These are phyloP conservation scores for Osmanthus fragrans DNA, from an alignment of 257 asterid species.

Conservation along the genomic window DNA sequence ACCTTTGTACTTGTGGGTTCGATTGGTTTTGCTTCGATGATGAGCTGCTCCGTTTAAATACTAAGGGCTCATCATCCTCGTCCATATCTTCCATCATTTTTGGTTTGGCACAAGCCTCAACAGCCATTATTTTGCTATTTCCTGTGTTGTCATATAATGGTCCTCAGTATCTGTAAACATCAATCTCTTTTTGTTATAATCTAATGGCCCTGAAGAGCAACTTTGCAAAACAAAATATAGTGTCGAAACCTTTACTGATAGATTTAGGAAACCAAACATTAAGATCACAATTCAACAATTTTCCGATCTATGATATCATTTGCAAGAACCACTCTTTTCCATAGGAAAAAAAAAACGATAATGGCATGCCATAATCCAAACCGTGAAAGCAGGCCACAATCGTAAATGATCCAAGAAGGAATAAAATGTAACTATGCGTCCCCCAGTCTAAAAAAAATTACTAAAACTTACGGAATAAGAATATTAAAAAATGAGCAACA, in stretches of 20 bases:
- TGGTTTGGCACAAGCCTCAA: slow-evolving; percentile 56
- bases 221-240: neutral
- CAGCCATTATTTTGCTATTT: slow-evolving; percentile 54
- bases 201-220: neutral
- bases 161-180: neutral
- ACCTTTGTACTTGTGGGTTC: slow-evolving; percentile 41
- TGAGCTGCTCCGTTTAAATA: slow-evolving; percentile 69
- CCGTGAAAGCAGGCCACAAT: neutral
- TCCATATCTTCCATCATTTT: slow-evolving; percentile 60
- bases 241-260: neutral
- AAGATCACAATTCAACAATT: neutral
- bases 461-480: neutral
- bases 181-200: neutral
- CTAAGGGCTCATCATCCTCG: slow-evolving; percentile 80
- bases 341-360: neutral
- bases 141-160: slow-evolving; percentile 29
- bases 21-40: slow-evolving; percentile 59
- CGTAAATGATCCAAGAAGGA: neutral
- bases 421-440: neutral
- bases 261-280: neutral
- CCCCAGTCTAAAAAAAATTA: neutral
- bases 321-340: neutral
- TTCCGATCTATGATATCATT: neutral
- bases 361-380: neutral
- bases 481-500: neutral